These are phyloP conservation scores for Colletotrichum sp. DNA, from an alignment of 2,329 filamentous ascomycete genomes.

Conservation along the genomic window DNA sequence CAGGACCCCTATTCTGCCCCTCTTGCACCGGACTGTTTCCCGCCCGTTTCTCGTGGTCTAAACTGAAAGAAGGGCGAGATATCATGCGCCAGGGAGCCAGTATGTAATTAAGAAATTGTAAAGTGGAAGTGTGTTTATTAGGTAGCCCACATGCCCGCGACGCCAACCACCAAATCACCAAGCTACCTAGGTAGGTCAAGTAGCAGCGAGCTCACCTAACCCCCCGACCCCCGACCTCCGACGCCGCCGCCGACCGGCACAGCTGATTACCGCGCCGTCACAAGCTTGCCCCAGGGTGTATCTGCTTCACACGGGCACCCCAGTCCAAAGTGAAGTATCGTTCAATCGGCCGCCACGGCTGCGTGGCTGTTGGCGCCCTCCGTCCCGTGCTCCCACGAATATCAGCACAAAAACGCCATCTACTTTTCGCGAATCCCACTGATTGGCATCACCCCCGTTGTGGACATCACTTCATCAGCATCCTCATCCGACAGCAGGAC, in stretches of 20 bases:
- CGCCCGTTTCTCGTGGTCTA: neutral
- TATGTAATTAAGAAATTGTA: neutral
- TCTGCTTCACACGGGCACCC: neutral
- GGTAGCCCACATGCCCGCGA: neutral
- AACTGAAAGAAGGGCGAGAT: neutral
- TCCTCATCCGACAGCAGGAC: neutral
- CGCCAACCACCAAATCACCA: neutral
- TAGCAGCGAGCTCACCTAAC: neutral
- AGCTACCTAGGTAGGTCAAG: neutral
- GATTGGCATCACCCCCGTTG: neutral
- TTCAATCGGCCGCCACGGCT: neutral
- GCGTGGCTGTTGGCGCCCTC: neutral
- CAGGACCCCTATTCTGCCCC: conserved; percentile 1
- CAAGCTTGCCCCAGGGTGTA: neutral
- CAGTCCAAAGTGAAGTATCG: neutral
- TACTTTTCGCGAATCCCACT: neutral
- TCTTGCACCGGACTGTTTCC: neutral
- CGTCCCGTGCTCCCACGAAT: neutral
- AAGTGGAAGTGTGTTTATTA: neutral
- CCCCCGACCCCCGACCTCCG: neutral
- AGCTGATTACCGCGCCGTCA: neutral
- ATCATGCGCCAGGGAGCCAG: neutral
- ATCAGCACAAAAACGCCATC: neutral
- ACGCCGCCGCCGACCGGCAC: neutral
- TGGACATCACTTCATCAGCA: neutral